phyloP scores from a whole-genome alignment of 495 filamentous ascomycete species.

The Penicillium malachiteum region DNA sequence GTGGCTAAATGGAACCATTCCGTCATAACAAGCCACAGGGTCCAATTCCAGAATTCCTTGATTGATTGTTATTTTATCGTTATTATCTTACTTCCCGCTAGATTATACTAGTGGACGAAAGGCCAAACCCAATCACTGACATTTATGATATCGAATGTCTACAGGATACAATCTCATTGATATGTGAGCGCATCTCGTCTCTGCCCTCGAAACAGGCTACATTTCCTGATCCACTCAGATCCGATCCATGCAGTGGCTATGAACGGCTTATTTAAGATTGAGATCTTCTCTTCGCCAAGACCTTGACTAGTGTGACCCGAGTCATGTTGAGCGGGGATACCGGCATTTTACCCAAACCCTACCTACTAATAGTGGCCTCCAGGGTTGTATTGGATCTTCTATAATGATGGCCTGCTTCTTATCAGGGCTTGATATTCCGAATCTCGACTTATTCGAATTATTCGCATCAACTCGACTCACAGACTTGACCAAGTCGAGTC shows the following conservation, averaged over 20 bases:
- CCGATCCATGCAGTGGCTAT: too few relatives aligned
- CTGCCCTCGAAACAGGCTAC: not conserved
- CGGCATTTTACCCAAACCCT: conserved; percentile 3
- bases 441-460: too few relatives aligned
- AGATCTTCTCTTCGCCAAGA: conserved; percentile 4
- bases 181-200: not conserved
- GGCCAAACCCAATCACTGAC: not conserved
- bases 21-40: not conserved
- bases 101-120: too few relatives aligned
- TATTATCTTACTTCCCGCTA: too few relatives aligned
- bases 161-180: not conserved
- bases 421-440: too few relatives aligned
- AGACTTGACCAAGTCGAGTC: too few relatives aligned
- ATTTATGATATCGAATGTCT: not conserved
- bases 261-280: not conserved
- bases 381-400: not conserved
- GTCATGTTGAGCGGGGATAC: conserved; percentile 1
- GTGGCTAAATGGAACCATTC: not conserved
- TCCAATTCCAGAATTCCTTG: not conserved
- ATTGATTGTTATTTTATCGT: too few relatives aligned
- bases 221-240: not conserved
- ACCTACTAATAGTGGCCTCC: not conserved
- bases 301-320: not conserved
- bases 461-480: too few relatives aligned
- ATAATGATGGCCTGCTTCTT: not conserved